These are phyloP conservation scores for Daldinia grandis DNA, from an alignment of 495 filamentous ascomycete species.

Conservation along the genomic window DNA sequence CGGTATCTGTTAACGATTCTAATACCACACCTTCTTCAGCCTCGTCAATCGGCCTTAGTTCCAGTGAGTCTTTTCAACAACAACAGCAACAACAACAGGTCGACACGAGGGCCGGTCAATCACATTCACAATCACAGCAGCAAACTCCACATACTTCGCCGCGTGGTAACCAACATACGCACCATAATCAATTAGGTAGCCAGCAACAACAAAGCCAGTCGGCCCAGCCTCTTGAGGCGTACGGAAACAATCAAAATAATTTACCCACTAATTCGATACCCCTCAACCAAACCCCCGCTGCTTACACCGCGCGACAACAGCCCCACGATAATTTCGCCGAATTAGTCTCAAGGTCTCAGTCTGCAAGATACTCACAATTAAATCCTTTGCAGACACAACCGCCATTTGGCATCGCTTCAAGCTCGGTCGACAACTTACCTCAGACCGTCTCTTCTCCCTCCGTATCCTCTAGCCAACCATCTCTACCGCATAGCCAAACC, in stretches of 20 bases:
- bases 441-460: conserved; percentile 46
- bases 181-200: conserved; percentile 37
- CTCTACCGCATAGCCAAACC: conserved; percentile 46
- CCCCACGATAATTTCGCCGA: conserved; percentile 49
- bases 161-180: conserved; percentile 30
- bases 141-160: conserved; percentile 37
- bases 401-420: conserved; percentile 42
- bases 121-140: conserved; percentile 29
- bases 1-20: conserved; percentile 32
- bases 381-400: conserved; percentile 44
- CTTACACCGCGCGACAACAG: conserved; percentile 42
- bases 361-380: conserved; percentile 47
- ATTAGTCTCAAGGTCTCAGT: conserved; percentile 48
- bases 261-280: conserved; percentile 45
- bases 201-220: conserved; percentile 30
- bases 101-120: conserved; percentile 27
- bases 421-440: conserved; percentile 52
- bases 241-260: conserved; percentile 37
- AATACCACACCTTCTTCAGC: conserved; percentile 54
- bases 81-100: conserved; percentile 27
- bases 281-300: conserved; percentile 46
- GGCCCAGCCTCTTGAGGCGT: conserved; percentile 29
- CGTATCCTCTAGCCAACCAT: conserved; percentile 39
- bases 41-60: conserved; percentile 54
- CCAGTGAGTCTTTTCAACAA: conserved; percentile 57